These are phyloP conservation scores for Piloderma croceum DNA, from an alignment of 768 basidiomycete genomes.

Conservation along the genomic window DNA sequence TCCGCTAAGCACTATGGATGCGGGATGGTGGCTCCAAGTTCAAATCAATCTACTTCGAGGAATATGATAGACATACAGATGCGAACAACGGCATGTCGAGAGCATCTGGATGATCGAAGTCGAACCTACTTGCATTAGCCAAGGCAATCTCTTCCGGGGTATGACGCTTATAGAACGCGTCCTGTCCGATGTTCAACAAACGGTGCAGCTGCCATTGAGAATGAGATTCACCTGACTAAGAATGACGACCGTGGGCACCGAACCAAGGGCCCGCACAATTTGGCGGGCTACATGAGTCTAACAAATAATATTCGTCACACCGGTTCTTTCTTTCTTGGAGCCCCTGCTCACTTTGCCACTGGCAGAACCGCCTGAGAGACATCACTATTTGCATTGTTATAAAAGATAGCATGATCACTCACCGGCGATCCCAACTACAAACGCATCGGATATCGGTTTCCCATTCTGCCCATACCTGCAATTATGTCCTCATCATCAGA, in stretches of 20 bases:
- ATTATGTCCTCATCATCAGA: constrained; percentile 7
- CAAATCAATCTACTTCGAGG: constrained; percentile 2
- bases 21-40: not conserved
- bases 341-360: constrained; percentile 69
- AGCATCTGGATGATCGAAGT: constrained; percentile 90
- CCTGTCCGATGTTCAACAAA: constrained; percentile 39
- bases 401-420: constrained; percentile 13
- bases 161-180: constrained; percentile 89
- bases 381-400: not conserved
- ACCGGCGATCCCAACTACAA: constrained; percentile 84
- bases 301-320: no score
- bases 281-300: constrained; percentile 84
- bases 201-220: constrained; percentile 4
- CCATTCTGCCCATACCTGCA: constrained; percentile 78
- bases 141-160: constrained; percentile 70
- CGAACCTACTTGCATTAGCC: constrained; percentile 76
- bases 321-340: no score
- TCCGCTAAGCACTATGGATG: constrained; percentile 69
- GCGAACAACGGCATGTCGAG: constrained; percentile 89
- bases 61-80: constrained; percentile 41
- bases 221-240: constrained; percentile 65
- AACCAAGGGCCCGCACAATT: constrained; percentile 76
- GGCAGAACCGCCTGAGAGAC: constrained; percentile 65
- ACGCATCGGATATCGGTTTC: constrained; percentile 62
- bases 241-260: constrained; percentile 84